Evolutionary conservation across 345 rosid genomes (phyloP).

Genomic region (Camelina laxa): DNA sequence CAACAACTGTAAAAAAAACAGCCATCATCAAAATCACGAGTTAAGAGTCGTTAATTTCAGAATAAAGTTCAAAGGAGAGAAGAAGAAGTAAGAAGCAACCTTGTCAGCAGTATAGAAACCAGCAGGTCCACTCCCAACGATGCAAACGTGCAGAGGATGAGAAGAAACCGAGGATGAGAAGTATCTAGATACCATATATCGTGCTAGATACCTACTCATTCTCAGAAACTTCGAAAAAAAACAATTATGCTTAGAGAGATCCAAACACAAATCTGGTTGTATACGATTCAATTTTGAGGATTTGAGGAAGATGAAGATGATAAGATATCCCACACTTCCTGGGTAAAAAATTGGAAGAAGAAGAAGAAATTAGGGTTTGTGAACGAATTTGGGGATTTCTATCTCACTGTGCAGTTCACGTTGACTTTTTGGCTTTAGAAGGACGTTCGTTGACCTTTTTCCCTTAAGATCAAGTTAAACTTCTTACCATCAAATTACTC

Average conservation of each 20-base stretch:
- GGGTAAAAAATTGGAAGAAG: neutral
- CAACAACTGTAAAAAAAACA: constrained; percentile 55
- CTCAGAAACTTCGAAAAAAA: neutral
- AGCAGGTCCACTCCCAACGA: constrained; percentile 94
- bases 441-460: neutral
- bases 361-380: neutral
- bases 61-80: neutral
- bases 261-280: neutral
- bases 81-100: constrained; percentile 45
- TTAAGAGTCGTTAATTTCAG: neutral
- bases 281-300: neutral
- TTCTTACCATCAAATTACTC: neutral
- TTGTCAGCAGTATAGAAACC: constrained; percentile 91
- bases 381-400: neutral
- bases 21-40: constrained; percentile 18
- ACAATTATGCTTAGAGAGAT: neutral
- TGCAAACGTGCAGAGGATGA: constrained; percentile 70
- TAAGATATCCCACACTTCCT: neutral
- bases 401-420: neutral
- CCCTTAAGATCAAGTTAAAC: neutral
- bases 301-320: neutral
- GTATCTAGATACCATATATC: constrained; percentile 48
- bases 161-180: constrained; percentile 48
- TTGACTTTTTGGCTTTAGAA: neutral
- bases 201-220: constrained; percentile 50